These are phyloP conservation scores for Zygosaccharomyces sapae DNA, from an alignment of 1,139 yeast species.

Conservation along the genomic window DNA sequence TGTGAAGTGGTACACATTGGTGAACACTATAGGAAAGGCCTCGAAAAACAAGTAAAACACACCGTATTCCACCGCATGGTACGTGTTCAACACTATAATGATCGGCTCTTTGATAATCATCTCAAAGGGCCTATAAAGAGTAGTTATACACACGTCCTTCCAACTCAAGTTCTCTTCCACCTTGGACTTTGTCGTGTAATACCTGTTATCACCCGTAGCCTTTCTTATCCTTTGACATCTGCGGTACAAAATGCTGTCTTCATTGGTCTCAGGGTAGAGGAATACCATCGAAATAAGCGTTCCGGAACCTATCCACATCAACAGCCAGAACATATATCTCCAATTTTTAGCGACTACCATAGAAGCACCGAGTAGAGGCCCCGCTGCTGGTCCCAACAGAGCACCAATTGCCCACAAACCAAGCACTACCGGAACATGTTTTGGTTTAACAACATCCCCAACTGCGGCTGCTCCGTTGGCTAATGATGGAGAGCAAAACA, in stretches of 20 bases:
- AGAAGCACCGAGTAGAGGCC: slow-evolving; percentile 56
- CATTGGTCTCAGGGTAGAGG: slow-evolving; percentile 50
- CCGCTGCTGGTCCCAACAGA: slow-evolving; percentile 56
- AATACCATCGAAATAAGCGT: slow-evolving; percentile 36
- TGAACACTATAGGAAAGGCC: slow-evolving; percentile 53
- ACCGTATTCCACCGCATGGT: slow-evolving; percentile 50
- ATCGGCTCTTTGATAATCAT: slow-evolving; percentile 44
- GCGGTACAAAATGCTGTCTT: slow-evolving; percentile 42
- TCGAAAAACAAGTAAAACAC: slow-evolving; percentile 55
- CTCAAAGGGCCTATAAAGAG: slow-evolving; percentile 48
- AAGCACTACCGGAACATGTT: slow-evolving; percentile 41
- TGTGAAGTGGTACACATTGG: slow-evolving; percentile 43
- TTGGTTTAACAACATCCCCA: slow-evolving; percentile 42
- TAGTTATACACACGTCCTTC: slow-evolving; percentile 37
- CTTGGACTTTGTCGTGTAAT: slow-evolving; percentile 35
- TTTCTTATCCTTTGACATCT: slow-evolving; percentile 44
- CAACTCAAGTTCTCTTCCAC: slow-evolving; percentile 35
- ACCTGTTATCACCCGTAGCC: slow-evolving; percentile 41
- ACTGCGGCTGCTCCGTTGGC: slow-evolving; percentile 55
- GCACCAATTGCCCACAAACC: slow-evolving; percentile 49
- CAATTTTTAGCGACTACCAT: slow-evolving; percentile 42
- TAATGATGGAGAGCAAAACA: slow-evolving; percentile 51
- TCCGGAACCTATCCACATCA: slow-evolving; percentile 39
- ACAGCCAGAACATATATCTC: slow-evolving; percentile 45
- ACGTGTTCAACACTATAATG: slow-evolving; percentile 45